Conservation (phyloP, 257 asterid species). For the Oldenlandia corymbosa region DNA sequence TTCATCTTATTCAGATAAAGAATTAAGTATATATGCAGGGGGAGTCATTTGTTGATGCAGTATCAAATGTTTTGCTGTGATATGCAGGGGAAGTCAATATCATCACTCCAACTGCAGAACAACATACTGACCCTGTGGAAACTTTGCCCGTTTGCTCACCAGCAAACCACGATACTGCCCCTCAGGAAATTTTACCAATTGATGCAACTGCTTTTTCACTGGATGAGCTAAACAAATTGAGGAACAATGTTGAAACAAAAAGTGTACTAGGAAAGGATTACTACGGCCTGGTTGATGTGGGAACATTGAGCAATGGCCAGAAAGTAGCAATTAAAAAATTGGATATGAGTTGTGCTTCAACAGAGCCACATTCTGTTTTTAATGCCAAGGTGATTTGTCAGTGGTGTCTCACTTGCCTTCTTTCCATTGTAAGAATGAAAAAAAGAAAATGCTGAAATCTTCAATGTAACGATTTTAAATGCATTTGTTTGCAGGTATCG, state of each 20-base stretch:
- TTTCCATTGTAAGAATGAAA: not conserved
- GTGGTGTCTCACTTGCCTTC: not conserved
- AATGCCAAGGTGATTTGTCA: constrained; percentile 60
- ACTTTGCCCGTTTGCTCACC: too few species aligned
- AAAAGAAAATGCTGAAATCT: not conserved
- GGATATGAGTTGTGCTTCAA: constrained; percentile 53
- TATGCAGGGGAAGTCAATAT: too few species aligned
- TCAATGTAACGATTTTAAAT: too few species aligned
- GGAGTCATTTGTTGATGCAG: too few species aligned
- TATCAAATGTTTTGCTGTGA: too few species aligned
- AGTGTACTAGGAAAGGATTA: constrained; percentile 76
- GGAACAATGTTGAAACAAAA: constrained; percentile 54
- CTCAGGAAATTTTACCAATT: constrained; percentile 59
- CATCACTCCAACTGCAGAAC: too few species aligned
- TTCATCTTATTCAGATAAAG: too few species aligned
- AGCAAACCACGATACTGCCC: too few species aligned
- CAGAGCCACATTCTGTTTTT: constrained; percentile 62
- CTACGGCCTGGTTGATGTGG: constrained; percentile 60
- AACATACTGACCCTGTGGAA: too few species aligned
- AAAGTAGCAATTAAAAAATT: constrained; percentile 66
- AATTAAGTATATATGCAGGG: too few species aligned
- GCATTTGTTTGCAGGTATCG: constrained; percentile 46
- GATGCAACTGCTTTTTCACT: constrained; percentile 60
- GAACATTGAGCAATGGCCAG: constrained; percentile 45
- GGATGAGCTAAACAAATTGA: constrained; percentile 50